phyloP scores from a whole-genome alignment of 202 grass and related monocot species.

The Panicum virgatum region DNA sequence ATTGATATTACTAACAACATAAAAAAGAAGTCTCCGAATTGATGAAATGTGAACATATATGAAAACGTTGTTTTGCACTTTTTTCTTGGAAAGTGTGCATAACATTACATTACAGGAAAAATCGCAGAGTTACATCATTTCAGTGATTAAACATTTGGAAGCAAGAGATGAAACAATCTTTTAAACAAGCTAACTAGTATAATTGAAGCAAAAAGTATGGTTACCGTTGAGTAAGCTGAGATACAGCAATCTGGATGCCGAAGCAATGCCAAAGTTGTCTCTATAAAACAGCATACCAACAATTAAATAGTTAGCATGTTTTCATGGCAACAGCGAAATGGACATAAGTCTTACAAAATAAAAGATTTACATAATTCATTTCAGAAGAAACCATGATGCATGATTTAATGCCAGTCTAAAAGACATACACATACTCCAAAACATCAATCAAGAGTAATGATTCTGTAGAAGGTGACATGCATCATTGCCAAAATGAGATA shows the following conservation, averaged over 20 bases:
- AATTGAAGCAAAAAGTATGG: slow-evolving; percentile 29
- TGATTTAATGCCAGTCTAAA: not conserved
- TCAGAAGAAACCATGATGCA: not conserved
- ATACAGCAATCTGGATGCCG: slow-evolving; percentile 98
- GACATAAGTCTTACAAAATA: not conserved
- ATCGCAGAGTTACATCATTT: not conserved
- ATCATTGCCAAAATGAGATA: not conserved
- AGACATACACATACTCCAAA: not conserved
- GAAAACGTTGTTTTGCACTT: not conserved
- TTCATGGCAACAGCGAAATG: slow-evolving; percentile 11
- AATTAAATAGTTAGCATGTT: slow-evolving; percentile 16
- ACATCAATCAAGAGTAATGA: not conserved
- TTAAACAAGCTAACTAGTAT: not conserved
- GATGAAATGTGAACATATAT: not conserved
- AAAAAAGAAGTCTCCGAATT: not conserved
- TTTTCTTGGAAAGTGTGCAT: not conserved
- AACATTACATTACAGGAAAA: not conserved
- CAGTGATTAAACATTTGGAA: slow-evolving; percentile 20
- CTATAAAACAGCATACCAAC: slow-evolving; percentile 49
- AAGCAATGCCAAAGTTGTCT: slow-evolving; percentile 94
- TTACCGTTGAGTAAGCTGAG: slow-evolving; percentile 92
- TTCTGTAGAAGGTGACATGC: slow-evolving; percentile 1
- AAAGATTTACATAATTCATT: not conserved
- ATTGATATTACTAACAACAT: not conserved
- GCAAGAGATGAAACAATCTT: not conserved